phyloP scores from a whole-genome alignment of 805 yeast genomes.

The Suhomyces prunicola region DNA sequence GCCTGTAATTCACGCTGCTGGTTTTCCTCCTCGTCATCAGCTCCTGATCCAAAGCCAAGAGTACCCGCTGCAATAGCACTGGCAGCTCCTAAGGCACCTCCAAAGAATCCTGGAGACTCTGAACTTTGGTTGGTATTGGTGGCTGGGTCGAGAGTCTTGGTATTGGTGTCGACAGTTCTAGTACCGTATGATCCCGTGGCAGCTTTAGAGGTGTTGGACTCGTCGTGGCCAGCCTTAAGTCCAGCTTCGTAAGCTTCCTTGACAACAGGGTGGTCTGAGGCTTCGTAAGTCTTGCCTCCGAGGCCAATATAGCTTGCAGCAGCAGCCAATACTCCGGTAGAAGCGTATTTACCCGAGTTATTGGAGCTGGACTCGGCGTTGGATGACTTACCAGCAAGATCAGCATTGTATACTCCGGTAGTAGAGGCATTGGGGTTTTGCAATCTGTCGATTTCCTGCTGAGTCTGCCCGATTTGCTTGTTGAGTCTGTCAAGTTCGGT shows the following conservation, averaged over 20 bases:
- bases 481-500: slow-evolving; percentile 22
- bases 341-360: slow-evolving; percentile 3
- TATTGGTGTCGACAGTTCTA: not conserved
- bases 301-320: slow-evolving; percentile 13
- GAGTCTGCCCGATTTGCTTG: slow-evolving; percentile 22
- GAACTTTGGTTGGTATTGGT: slow-evolving; percentile 1
- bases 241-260: slow-evolving; percentile 15
- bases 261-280: slow-evolving; percentile 4
- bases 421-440: slow-evolving; percentile 6
- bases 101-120: slow-evolving; percentile 11
- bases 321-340: slow-evolving; percentile 12
- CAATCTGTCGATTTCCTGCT: slow-evolving; percentile 19
- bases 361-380: not conserved
- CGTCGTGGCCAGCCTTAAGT: not conserved
- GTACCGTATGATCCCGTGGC: not conserved
- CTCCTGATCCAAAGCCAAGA: slow-evolving; percentile 1
- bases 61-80: slow-evolving; percentile 11
- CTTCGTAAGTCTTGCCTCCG: slow-evolving; percentile 5
- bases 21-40: not conserved
- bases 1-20: not conserved
- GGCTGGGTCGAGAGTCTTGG: not conserved
- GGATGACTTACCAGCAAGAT: not conserved
- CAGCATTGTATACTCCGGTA: slow-evolving; percentile 6
- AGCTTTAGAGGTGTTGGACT: not conserved
- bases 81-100: slow-evolving; percentile 14